Base-by-base conservation (phyloP, 768 basidiomycete species). In the Podaxis sp. region DNA sequence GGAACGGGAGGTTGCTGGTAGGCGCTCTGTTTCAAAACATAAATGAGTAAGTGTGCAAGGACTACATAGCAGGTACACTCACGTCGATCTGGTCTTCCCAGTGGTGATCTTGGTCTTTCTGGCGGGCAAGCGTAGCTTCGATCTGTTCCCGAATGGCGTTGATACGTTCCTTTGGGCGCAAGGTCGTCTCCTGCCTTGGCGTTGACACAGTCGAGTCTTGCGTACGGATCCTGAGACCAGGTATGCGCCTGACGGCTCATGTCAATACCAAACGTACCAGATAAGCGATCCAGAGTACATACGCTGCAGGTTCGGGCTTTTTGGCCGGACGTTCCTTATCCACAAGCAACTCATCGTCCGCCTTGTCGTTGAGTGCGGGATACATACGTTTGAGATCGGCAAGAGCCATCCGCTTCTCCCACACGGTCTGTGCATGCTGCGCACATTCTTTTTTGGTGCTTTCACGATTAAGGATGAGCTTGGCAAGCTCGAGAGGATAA, bases 81-180 rank as follows among this genome's bases (percentile, higher is more conserved):
- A 93, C 90, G 73, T 97, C 95, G 64, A 92, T 80, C 55, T 80
- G 77, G 68, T 98, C 95, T 65, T 96, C 95, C 88, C 93, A 96
- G 53, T 85, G 82, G 52, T 87, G 82, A 66, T 95, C 90, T 51
- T 79, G 72, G 52, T 94, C 90, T 69, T 87, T 89, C 70, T 88
- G 86, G 52, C 76, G 76, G 25, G 71, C 76, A 68, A 89, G 72
- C 48, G 82, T 78, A n/a, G 77, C 77, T 68, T 88, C 90, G 70
- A 89, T 82, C 69, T 82, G 80, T 50, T 78, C 79, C 59, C 76
- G 80, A 63, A 93, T 88, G 10, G 78, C 73, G 1, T 77, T 76
- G 51, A 81, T 74, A 28, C 91, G 86, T 61, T 91, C 89, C 70
- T 77, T 86, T 0, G 91, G 90, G 2, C 81, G 79, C 14, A 90